Base-by-base conservation (phyloP, 2,329 filamentous ascomycete species). In the Coniella lustricola region DNA sequence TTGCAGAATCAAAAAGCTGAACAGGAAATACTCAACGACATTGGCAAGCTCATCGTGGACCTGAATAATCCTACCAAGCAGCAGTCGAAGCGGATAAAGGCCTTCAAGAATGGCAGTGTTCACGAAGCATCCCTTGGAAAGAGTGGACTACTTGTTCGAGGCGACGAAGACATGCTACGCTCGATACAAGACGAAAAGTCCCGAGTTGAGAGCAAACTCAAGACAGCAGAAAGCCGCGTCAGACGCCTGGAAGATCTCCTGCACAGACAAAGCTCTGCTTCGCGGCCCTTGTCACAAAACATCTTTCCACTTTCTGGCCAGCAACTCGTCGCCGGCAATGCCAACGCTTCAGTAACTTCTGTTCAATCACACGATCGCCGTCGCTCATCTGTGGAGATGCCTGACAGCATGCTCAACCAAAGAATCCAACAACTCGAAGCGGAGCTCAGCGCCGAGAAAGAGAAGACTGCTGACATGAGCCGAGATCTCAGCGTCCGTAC, bases 71-170 rank as follows among this genome's bases (percentile, higher is more conserved):
- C 91, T 3, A 93, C 88, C 0, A 89, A 85, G 58, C 88, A 93
- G 63, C 90, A 95, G 62, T 80, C 84, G 52, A 90, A 89, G 65
- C 81, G 89, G 49, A 80, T 93, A 7, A 95, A 91, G 64, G 90
- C 89, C 4, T 97, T 98, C 72, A 96, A 96, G 63, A 93, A 94
- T 61, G 93, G 93, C 14, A 97, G 93, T 61, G 79, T 97, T 33
- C 90, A 96, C 59, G 93, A 97, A 62, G 84, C 85, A n/a, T 81
- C 81, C 3, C 77, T 96, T 53, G 89, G 89, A n/a, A 82, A 85
- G 59, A 94, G 87, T 55, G 91, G 89, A 1, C 76, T 96, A 9
- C 69, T 95, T 59, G 79, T 95, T 13, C 82, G 88, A 34, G 90
- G 88, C n/a, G 86, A 93, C 53, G 89, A 95, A 59, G 90, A 96